Evolutionary conservation across 345 rosid genomes (phyloP), one percentile per base, ranked within the genome.

Genomic region (Lumnitzera racemosa): DNA sequence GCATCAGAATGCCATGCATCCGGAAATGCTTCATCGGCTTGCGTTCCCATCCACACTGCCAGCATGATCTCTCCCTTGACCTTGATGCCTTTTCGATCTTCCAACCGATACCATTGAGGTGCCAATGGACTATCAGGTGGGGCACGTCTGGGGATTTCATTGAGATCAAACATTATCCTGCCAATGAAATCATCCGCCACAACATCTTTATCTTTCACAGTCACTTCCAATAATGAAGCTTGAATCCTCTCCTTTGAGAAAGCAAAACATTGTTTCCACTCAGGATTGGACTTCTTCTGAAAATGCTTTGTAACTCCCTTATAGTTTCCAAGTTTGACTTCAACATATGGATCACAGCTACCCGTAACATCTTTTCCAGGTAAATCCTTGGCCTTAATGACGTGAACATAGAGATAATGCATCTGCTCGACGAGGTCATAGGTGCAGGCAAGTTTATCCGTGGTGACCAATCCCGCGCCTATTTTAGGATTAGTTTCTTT

Each of bases 1-100:
- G 99, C 99, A 81, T 94, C 97, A 0, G 99, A 94, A 61, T 94
- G 99, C 97, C 99, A 94, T 13, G 97, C 91, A 61, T 94, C 96
- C 1, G 95, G 83, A 61, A 92, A 92, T 17, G 97, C 90, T 76
- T 92, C 98, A 51, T 92, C 98, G 0, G 98, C 98, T 73, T 90
- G 99, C 57, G 99, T 94, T 59, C 99, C 99, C 95, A 88, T 94
- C 99, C 99, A 94, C 59, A 90, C 89, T 43, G 99, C 99, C 62
- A 94, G 72, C 99, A 94, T 94, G 62, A 94, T 71, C 74, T 94
- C 97, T 64, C 99, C 99, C 47, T 62, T 57, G 64, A 65, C 73
- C 76, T 83, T 88, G 31, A 79, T 76, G 4, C 92, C 91, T 58
- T 76, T 86, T 24, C 89, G 67, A 63, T 94, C 92, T 53, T 86